Conservation (phyloP, 306 rosid species). For the Pachyrhizus erosus region DNA sequence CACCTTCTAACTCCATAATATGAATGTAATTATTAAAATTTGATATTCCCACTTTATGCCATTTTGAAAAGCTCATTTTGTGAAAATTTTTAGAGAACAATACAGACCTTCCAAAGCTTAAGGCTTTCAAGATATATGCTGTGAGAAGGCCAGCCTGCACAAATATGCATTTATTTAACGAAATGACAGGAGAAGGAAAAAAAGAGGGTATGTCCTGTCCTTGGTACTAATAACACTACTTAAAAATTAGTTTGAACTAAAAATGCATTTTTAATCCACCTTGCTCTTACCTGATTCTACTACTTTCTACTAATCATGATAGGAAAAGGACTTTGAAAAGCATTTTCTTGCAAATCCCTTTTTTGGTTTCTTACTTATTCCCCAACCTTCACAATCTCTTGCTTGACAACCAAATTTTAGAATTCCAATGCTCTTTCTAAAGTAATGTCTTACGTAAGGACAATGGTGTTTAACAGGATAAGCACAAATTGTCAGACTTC, state of each 20-base stretch:
- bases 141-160: slow-evolving; percentile 81
- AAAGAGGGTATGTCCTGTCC: neutral
- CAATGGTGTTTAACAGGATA: neutral
- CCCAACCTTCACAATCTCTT: neutral
- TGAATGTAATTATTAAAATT: neutral
- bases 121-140: slow-evolving; percentile 72
- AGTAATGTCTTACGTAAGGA: neutral
- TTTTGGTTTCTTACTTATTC: neutral
- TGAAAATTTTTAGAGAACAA: neutral
- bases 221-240: neutral
- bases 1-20: neutral
- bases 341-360: neutral
- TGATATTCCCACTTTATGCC: neutral
- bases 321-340: neutral
- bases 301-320: neutral
- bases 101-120: slow-evolving; percentile 73
- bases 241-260: neutral
- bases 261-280: neutral
- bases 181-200: neutral
- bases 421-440: neutral
- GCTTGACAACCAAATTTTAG: neutral
- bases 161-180: slow-evolving; percentile 18
- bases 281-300: neutral
- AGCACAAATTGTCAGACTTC: neutral
- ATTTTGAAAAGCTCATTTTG: slow-evolving; percentile 5